Evolutionary conservation across 345 rosid species (phyloP).

Genomic region (Boechera divaricarpa): DNA sequence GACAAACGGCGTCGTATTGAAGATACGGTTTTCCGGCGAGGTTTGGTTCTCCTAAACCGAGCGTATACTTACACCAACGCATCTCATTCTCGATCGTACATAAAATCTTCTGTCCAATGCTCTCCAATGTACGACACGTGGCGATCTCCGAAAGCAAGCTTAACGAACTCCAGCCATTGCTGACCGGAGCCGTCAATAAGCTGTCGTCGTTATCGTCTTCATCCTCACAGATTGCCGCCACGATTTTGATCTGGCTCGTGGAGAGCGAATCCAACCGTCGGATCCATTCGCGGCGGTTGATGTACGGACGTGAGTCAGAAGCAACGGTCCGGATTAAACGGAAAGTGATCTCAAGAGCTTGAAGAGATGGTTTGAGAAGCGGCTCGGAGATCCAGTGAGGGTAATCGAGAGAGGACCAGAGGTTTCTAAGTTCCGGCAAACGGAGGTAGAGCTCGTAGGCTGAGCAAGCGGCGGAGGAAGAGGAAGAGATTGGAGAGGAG

Average conservation of each 20-base stretch:
- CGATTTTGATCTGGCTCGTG: slow-evolving; percentile 66
- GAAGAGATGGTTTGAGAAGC: slow-evolving; percentile 75
- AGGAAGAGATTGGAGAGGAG: slow-evolving; percentile 48
- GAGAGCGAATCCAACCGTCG: slow-evolving; percentile 76
- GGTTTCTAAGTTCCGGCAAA: slow-evolving; percentile 63
- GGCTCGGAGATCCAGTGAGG: slow-evolving; percentile 71
- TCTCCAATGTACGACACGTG: slow-evolving; percentile 71
- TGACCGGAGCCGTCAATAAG: slow-evolving; percentile 44
- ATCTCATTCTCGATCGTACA: slow-evolving; percentile 78
- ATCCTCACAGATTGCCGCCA: slow-evolving; percentile 65
- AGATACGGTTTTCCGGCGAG: slow-evolving; percentile 75
- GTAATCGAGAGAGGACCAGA: slow-evolving; percentile 59
- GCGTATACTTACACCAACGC: slow-evolving; percentile 77
- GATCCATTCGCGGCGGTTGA: slow-evolving; percentile 68
- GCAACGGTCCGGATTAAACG: slow-evolving; percentile 69
- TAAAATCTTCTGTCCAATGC: slow-evolving; percentile 64
- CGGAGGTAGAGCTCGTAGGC: slow-evolving; percentile 84
- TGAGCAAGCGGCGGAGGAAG: slow-evolving; percentile 59
- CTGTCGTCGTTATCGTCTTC: slow-evolving; percentile 48
- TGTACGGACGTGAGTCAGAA: slow-evolving; percentile 80
- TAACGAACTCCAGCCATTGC: slow-evolving; percentile 64
- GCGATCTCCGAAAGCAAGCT: slow-evolving; percentile 78
- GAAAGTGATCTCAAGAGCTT: slow-evolving; percentile 82
- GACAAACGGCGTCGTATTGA: slow-evolving; percentile 79
- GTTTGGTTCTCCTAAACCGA: slow-evolving; percentile 89